Percentiles rank a stretch among this genome's conserved stretches.
phyloP scores from a whole-genome alignment of 257 asterid genomes.

The Solanum dulcamara region DNA sequence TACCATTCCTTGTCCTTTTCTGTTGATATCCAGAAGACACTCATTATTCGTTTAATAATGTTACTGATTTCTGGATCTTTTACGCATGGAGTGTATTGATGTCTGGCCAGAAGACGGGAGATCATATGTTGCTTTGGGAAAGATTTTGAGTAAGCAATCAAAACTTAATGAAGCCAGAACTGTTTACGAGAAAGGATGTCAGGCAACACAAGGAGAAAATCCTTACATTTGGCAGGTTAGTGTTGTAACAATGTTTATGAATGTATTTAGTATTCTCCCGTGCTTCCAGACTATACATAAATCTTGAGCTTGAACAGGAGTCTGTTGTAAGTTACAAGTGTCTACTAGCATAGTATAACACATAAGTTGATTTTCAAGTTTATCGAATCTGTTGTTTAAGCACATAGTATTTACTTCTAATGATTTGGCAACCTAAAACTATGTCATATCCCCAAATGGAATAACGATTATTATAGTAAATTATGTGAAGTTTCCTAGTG shows the following conservation, averaged over 20 bases:
- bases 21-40: background rate
- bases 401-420: background rate
- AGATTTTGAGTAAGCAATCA: slow-evolving; percentile 58
- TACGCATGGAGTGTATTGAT: slow-evolving; percentile 54
- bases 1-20: background rate
- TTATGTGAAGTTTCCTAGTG: background rate
- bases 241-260: background rate
- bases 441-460: background rate
- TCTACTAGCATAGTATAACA: background rate
- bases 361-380: background rate
- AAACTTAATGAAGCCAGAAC: slow-evolving; percentile 69
- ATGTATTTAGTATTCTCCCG: background rate
- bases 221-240: slow-evolving; percentile 98
- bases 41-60: background rate
- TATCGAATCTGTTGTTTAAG: background rate
- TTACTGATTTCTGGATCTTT: background rate
- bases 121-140: slow-evolving; percentile 84
- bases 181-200: slow-evolving; percentile 90
- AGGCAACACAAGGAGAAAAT: slow-evolving; percentile 94
- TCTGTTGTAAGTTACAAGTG: background rate
- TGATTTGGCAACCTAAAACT: background rate
- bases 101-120: slow-evolving; percentile 99
- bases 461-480: background rate
- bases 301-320: background rate
- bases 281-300: background rate